Evolutionary conservation across 192 early-diverging fungal genomes (phyloP).

Genomic region (Backusella parvicylindrica): DNA sequence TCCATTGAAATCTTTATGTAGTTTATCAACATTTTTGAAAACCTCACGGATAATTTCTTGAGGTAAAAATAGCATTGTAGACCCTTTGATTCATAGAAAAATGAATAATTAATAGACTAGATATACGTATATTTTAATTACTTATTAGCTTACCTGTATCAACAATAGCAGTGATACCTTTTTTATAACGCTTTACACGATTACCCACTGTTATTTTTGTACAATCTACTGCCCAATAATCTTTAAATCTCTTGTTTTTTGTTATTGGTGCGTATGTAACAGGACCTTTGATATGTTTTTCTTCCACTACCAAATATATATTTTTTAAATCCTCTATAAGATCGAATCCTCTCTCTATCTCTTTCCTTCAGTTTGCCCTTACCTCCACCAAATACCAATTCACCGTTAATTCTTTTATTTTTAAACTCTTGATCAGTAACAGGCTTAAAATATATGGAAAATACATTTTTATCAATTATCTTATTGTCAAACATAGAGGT

Average conservation of each 20-base stretch:
- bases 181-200: neutral
- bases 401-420: conserved; percentile 19
- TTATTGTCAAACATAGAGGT: conserved; percentile 20
- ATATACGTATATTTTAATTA: neutral
- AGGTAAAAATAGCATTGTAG: conserved; percentile 28
- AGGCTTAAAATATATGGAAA: conserved; percentile 29
- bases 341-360: neutral
- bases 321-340: neutral
- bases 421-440: neutral
- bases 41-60: neutral
- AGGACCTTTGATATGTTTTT: neutral
- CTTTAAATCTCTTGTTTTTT: neutral
- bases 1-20: neutral
- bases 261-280: conserved; percentile 15
- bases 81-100: neutral
- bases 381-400: conserved; percentile 33
- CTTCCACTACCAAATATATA: conserved; percentile 12
- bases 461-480: conserved; percentile 20
- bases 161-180: conserved; percentile 9
- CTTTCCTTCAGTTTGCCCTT: neutral
- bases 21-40: neutral
- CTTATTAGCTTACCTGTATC: conserved; percentile 15
- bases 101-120: neutral
- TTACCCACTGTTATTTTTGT: conserved; percentile 9
- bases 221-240: conserved; percentile 33